Base-by-base conservation (phyloP, 257 asterid genomes). In the Jacaranda mimosifolia region DNA sequence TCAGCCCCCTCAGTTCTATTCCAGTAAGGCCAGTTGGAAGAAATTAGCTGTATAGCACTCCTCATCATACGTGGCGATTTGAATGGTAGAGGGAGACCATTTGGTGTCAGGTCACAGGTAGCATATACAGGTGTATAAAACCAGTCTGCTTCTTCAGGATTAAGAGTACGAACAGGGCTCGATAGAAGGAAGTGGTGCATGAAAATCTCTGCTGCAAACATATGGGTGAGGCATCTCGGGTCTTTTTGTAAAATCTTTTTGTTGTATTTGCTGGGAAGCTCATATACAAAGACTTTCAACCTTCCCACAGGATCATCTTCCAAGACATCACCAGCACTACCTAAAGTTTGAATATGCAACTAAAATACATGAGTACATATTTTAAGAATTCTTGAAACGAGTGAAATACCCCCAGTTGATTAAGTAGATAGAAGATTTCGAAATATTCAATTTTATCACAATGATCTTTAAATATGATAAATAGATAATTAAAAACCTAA, bases 131-230 rank as follows among this genome's bases (percentile, higher is more conserved):
- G 98, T 15, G 97, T 83, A 71, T 90, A 94, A 70, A 94, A 94
- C 97, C 97, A 94, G 79, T 92, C 98, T 1, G 98, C 98, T 80
- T 94, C 98, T 79, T 90, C 96, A 0, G 98, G 98, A 80, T 94
- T 92, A 57, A 94, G 91, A 14, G 96, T 91, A 5, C 97, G 92
- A 38, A 93, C 96, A 13, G 97, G 82, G 63, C 96, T 92, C 40
- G 97, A 83, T 66, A 92, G 57, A 72, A 94, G 91, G 74, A 92
- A 92, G 3, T 89, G 93, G 75, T 94, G 98, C 97, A 94, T 92
- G 71, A 71, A 92, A 68, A 94, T 90, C 90, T 94, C 98, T 1
- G 98, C 96, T 19, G 98, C 98, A 87, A 94, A 94, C 98, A 94
- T 92, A 84, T 94, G 98, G 79, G 84, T 92, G 77, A 90, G 94